Evolutionary conservation across 805 yeast species (phyloP), one percentile per base, ranked within the genome.

Genomic region (Priceomyces medius): DNA sequence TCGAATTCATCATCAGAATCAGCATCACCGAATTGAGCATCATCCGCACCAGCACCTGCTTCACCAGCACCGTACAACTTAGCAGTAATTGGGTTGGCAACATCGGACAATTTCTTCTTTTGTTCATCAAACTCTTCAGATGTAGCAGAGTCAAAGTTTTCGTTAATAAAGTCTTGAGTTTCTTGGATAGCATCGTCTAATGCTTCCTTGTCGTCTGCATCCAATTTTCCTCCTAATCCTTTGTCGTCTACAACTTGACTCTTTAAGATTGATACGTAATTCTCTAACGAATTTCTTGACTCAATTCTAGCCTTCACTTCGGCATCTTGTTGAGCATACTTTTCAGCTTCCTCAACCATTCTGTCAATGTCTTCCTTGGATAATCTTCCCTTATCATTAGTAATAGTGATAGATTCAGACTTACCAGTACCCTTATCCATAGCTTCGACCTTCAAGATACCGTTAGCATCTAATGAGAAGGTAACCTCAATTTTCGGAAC

Each of bases 401-500:
- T 88, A 81, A 93, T 93, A 70, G 97, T 91, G 68, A 93, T 91
- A 83, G 91, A 88, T 68, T 96, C 93, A 57, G 97, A 79, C 75
- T 91, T 89, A 77, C 99, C 99, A 55, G 98, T 91, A 50, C 97
- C 90, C 79, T 91, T 91, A 81, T 91, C 99, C 66, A 85, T 84
- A 53, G 99, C 99, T 59, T 97, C 90, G 64, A 91, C 99, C 86
- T 91, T 93, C 73, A 91, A 83, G 81, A 91, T 93, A 82, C 99
- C 99, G 76, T 91, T 93, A 67, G 98, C 98, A 75, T 93, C 99
- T 66, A 93, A 91, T 76, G 91, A 96, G 75, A 91, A 93, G 71
- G 91, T 93, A 61, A 96, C 97, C 81, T 91, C 98, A 67, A 91
- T 85, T 70, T 88, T 97, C 72, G 99, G 98, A 74, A 89, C 97